Base-by-base conservation (phyloP, 2,329 filamentous ascomycete species). In the Aspergillus sp. region DNA sequence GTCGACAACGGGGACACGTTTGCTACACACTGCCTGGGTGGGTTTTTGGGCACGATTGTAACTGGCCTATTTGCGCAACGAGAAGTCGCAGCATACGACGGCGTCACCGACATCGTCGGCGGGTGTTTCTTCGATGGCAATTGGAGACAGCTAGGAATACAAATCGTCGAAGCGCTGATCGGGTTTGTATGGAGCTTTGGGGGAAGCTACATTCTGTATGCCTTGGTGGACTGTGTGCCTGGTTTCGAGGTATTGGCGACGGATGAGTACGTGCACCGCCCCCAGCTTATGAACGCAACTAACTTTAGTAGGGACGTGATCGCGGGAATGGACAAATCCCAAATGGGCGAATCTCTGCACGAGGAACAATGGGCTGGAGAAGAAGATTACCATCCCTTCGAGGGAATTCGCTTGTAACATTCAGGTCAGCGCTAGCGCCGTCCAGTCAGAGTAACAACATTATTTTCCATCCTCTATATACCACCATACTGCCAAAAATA, bases 1-100 rank as follows among this genome's bases (percentile, higher is more conserved):
- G 82, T 85, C 0, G 82, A 84, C 62, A 83, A 84, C 61, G 82
- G 81, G 1, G 82, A 85, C 67, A 84, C 82, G 0, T 84, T 84
- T 66, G 83, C 82, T 5, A 84, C 82, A 4, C 82, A 84, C 61
- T 84, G 82, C 63, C 71, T 84, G 10, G 82, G 82, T 17, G 82
- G 82, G 0, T 72, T 84, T 5, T 68, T 82, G 0, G 82, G 80
- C 0, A 85, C 82, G 0, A 78, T 84, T 12, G 75, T 76, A 4
- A 84, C 82, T 0, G 82, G 82, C 0, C 71, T 83, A 17, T 84
- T 84, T 68, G 82, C 81, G 2, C 73, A 75, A 45, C 82, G 80
- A 60, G 76, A 82, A 50, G 80, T 85, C 4, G 82, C 82, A 5
- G 80, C 80, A 0, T 85, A 84, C 65, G 67, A 70, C 53, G 83